A percentile compares a stretch with the other conserved stretches of the same genome.
Evolutionary conservation across 2,329 filamentous ascomycete species (phyloP).

Genomic region (Apiospora malaysiana): DNA sequence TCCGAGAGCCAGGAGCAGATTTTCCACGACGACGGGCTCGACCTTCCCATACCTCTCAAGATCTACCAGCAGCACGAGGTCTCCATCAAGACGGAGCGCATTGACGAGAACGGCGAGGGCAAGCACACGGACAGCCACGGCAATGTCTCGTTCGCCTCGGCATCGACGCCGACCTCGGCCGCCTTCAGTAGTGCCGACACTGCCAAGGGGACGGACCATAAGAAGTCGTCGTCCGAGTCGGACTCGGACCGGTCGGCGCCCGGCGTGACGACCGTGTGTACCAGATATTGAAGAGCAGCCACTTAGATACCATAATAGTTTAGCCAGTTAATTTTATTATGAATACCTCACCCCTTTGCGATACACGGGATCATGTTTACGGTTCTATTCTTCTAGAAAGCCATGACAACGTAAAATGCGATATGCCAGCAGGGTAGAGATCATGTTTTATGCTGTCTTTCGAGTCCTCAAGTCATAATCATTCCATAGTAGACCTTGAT

Average conservation of each 20-base stretch:
- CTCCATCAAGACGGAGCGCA: conserved; percentile 31
- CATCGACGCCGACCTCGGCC: conserved; percentile 3
- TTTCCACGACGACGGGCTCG: conserved; percentile 31
- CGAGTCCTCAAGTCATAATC: background rate
- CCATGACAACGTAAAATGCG: background rate
- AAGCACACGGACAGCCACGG: background rate
- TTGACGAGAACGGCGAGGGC: conserved; percentile 4
- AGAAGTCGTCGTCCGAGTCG: background rate
- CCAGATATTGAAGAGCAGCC: background rate
- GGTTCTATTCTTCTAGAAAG: background rate
- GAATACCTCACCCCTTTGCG: background rate
- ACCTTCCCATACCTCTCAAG: conserved; percentile 41
- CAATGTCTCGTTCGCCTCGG: background rate
- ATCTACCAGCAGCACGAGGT: conserved; percentile 46
- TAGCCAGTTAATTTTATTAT: background rate
- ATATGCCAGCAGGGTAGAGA: background rate
- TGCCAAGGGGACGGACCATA: background rate
- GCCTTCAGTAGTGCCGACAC: background rate
- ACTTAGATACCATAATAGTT: background rate
- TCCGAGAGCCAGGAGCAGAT: conserved; percentile 47
- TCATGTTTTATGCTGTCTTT: background rate
- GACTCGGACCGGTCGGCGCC: background rate
- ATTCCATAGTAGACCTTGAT: background rate
- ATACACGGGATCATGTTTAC: no score
- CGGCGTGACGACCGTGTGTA: background rate